Evolutionary conservation across 148 eudicot species (phyloP), one percentile per base, ranked within the genome.

Genomic region (Diospyros kaki): DNA sequence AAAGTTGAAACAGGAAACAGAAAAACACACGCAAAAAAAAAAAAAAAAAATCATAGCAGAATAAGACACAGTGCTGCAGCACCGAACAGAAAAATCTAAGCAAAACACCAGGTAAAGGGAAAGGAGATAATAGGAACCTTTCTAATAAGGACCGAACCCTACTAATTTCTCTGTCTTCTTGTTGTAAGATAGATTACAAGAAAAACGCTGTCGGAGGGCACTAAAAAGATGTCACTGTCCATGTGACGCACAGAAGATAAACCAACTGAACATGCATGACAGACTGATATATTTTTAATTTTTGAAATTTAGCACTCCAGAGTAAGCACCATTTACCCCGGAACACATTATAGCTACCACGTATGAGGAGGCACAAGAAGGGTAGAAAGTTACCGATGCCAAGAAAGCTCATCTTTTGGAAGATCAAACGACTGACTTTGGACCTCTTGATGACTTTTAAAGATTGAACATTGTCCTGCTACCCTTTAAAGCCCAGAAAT

Each of bases 401-500:
- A 83, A 94, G 89, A 89, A 90, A 88, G 79, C 97, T 89, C 38
- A 90, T 85, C 81, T 87, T 92, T 77, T 92, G 97, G 79, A 94
- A 82, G 58, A 79, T 71, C 78, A 94, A 28, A 43, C 75, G 92
- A 60, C 87, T 80, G 72, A 94, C 89, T 89, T 94, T 94, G 48
- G 98, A 94, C 83, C 98, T 86, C 81, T 79, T 92, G 54, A 94
- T 86, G 73, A 73, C 79, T 78, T 87, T 81, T 65, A 94, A 83
- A 12, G 82, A 84, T 79, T 85, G 86, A 53, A 83, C 60, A 80
- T 94, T 97, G 42, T 94, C 98, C 42, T 82, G 82, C 84, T 92
- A 90, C 79, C 98, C 98, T 85, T 89, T 92, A 72, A 94, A 92
- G 79, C 90, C 97, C 66, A 87, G 51, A 83, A 92, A 94, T 66